Evolutionary conservation across 768 basidiomycete species (phyloP), one percentile per base, ranked within the genome.

Genomic region (Tephrocybe sp.): DNA sequence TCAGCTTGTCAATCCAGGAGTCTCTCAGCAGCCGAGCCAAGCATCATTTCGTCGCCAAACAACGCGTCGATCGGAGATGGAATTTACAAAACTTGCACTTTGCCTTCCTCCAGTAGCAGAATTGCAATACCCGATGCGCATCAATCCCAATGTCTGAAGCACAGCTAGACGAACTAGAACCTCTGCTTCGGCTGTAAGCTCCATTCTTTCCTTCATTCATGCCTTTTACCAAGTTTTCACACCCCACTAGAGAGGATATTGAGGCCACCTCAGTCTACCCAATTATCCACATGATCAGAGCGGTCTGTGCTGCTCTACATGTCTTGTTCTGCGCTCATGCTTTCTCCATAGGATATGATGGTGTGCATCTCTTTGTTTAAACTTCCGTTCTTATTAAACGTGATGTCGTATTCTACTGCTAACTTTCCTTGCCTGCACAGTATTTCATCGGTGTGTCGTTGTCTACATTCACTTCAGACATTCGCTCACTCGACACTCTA

Each of bases 241-340:
- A 33, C 48, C 48, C 16, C 39, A 52, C 36, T 59, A 80, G 67
- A 60, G 79, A 72, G 68, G 76, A 74, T 67, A 77, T 82, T 40
- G 80, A 82, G 33, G 60, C 66, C 36, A 87, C 83, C 0, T 69
- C 75, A 22, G 88, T 92, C 1, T 93, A 88, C 64, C 91, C 92
- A 5, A 70, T 90, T 45, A 89, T 95, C 34, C 89, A 91, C 54
- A 78, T 84, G 68, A 88, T 93, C 56, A 72, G 85, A 68, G 66
- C 70, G 45, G 87, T 86, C 54, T 46, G 82, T 72, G 1, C 12
- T 49, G 45, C 36, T 26, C 32, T 46, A 46, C 16, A 4, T 17
- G 20, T 3, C 17, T 35, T 30, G n/a, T 36, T 39, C 52, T 0
- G 45, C 17, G 4, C n/a, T 33, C 11, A 32, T 32, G 12, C 11